phyloP scores from a whole-genome alignment of 1,284 basidiomycete genomes.

The Ceratobasidium sp. region DNA sequence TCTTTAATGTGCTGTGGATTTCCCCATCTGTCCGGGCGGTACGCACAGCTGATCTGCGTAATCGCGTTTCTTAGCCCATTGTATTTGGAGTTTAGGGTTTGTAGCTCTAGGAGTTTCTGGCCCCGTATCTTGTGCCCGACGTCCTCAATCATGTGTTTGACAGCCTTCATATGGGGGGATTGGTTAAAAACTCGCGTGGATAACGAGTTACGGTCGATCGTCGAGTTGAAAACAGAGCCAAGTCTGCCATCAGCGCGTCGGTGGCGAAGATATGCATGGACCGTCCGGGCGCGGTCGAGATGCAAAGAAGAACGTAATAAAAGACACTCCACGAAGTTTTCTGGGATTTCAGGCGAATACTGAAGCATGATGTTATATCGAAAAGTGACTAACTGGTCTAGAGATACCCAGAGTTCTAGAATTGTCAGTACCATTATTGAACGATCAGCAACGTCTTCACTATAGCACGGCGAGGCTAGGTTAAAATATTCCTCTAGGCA shows the following conservation, averaged over 20 bases:
- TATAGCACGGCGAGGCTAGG: background rate
- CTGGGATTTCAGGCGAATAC: conserved; percentile 39
- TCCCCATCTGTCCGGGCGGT: too few species aligned
- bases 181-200: background rate
- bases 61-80: too few species aligned
- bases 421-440: conserved; percentile 43
- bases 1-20: too few species aligned
- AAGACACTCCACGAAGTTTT: conserved; percentile 13
- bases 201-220: background rate
- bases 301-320: conserved; percentile 12
- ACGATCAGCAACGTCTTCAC: background rate
- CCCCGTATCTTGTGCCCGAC: too few species aligned
- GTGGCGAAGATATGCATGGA: conserved; percentile 49
- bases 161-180: too few species aligned
- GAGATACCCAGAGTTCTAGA: too few species aligned
- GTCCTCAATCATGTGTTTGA: too few species aligned
- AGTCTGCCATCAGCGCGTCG: conserved; percentile 43
- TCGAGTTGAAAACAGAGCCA: background rate
- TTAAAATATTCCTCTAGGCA: conserved; percentile 8
- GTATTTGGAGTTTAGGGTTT: too few species aligned
- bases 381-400: too few species aligned
- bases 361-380: conserved; percentile 31
- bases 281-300: background rate
- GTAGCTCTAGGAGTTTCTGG: too few species aligned
- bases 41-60: too few species aligned